phyloP scores from a whole-genome alignment of 306 rosid species.

The Biancaea sappan region DNA sequence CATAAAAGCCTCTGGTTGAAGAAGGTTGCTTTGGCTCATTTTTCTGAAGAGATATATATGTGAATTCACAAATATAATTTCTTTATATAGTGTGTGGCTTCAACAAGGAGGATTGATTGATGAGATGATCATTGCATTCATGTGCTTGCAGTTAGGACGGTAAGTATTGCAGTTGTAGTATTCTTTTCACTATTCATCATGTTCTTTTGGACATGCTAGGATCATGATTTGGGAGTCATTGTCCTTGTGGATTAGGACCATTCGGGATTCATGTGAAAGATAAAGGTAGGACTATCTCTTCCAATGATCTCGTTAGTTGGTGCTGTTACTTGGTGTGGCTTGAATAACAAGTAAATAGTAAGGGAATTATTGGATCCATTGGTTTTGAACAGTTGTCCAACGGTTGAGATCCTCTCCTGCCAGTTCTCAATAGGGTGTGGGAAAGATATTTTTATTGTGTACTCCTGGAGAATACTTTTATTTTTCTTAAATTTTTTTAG shows the following conservation, averaged over 20 bases:
- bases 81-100: conserved; percentile 45
- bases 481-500: background rate
- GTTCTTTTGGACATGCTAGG: conserved; percentile 32
- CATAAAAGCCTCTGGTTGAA: conserved; percentile 43
- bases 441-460: background rate
- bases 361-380: conserved; percentile 23
- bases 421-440: too few species aligned
- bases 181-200: conserved; percentile 35
- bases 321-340: conserved; percentile 34
- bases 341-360: conserved; percentile 35
- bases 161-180: conserved; percentile 41
- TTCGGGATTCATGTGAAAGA: conserved; percentile 41
- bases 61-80: too few species aligned
- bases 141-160: conserved; percentile 57
- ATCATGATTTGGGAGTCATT: conserved; percentile 22
- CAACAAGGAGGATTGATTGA: conserved; percentile 43
- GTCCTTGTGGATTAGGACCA: conserved; percentile 24
- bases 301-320: conserved; percentile 34
- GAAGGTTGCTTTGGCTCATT: conserved; percentile 44
- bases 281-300: conserved; percentile 30
- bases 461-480: background rate
- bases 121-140: conserved; percentile 53
- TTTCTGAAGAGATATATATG: too few species aligned
- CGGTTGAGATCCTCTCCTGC: too few species aligned
- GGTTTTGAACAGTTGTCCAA: too few species aligned